Base-by-base conservation (phyloP, 2,329 filamentous ascomycete species). In the Beauveria pseudobassiana region DNA sequence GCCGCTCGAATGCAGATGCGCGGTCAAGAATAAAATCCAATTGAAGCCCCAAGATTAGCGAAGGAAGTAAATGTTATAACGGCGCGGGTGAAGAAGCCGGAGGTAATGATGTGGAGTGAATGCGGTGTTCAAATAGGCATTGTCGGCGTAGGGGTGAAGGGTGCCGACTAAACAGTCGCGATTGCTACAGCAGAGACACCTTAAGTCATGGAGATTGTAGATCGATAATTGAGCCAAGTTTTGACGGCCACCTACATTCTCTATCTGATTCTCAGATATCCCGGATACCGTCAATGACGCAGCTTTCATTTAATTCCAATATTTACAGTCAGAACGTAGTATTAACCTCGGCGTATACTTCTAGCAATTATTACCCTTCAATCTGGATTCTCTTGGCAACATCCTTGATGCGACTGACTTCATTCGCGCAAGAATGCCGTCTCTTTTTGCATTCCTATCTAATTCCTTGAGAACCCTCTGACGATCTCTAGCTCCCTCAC, bases 381-480 rank as follows among this genome's bases (percentile, higher is more conserved):
- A 1, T 26, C 5, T 43, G 18, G 5, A 59, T n/a, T 51, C 34
- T 34, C 3, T 54, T 61, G 1, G 59, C 50, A 54, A 61, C 24
- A 6, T 61, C 59, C 2, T 48, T 48, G 9, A 61, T 45, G 7
- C 43, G 50, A 12, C 14, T 20, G 5, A 54, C n/a, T 42, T 61
- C 51, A 12, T 46, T 48, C 14, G 16, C 28, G 20, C n/a, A 55
- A 38, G 20, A 10, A 10, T 55, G 50, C 10, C 49, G n/a, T 18
- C 59, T 50, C 43, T 49, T 61, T 48, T 20, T 7, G 43, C 51
- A 42, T 48, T 61, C 28, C 51, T 54, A 9, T 54, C 59, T 6
- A 54, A 16, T 8, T 49, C 59, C 43, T 61, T 61, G 16, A 61
- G 12, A 8, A 49, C n/a, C 9, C 30, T 54, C 43, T 61, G 59